These are phyloP conservation scores for Phytophthora chlamydospora DNA, from an alignment of 352 stramenopile species.

Conservation along the genomic window DNA sequence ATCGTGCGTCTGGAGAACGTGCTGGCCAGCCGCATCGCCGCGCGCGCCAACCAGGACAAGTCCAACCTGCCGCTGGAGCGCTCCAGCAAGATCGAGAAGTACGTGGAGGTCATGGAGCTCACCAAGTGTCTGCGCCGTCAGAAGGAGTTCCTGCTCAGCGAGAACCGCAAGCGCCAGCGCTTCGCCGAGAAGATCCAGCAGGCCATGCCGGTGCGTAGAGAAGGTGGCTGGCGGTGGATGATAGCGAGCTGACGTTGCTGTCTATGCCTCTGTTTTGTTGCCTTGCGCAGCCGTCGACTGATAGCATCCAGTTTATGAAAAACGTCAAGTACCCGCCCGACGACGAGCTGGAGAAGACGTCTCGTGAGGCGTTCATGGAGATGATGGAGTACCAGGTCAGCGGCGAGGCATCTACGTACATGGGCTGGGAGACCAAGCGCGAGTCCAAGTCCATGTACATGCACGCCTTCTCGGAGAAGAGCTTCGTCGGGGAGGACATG, in stretches of 20 bases:
- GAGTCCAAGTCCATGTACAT: slow-evolving; percentile 90
- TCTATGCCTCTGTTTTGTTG: slow-evolving; percentile 12
- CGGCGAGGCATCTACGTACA: slow-evolving; percentile 64
- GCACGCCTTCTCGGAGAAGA: slow-evolving; percentile 78
- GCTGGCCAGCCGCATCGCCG: slow-evolving; percentile 70
- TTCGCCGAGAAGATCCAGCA: slow-evolving; percentile 90
- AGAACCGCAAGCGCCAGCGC: slow-evolving; percentile 86
- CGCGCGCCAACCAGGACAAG: slow-evolving; percentile 74
- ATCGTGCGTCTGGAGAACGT: slow-evolving; percentile 83
- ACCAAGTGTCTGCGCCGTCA: slow-evolving; percentile 87
- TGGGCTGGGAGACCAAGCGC: slow-evolving; percentile 82
- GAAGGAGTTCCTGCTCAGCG: slow-evolving; percentile 85
- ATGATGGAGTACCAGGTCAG: slow-evolving; percentile 86
- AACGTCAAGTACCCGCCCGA: slow-evolving; percentile 85
- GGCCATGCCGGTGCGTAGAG: slow-evolving; percentile 72
- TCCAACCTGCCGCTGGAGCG: slow-evolving; percentile 74
- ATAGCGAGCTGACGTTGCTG: slow-evolving; percentile 5
- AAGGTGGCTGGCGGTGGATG: not conserved
- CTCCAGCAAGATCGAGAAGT: slow-evolving; percentile 88
- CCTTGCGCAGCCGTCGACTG: slow-evolving; percentile 62
- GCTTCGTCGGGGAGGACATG: slow-evolving; percentile 74
- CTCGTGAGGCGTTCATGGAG: slow-evolving; percentile 75
- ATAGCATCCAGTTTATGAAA: slow-evolving; percentile 91
- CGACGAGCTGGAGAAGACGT: slow-evolving; percentile 80
- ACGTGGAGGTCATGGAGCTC: slow-evolving; percentile 88